Evolutionary conservation across 2,329 filamentous ascomycete genomes (phyloP).

Genomic region (Drechslerella coelobrocha): DNA sequence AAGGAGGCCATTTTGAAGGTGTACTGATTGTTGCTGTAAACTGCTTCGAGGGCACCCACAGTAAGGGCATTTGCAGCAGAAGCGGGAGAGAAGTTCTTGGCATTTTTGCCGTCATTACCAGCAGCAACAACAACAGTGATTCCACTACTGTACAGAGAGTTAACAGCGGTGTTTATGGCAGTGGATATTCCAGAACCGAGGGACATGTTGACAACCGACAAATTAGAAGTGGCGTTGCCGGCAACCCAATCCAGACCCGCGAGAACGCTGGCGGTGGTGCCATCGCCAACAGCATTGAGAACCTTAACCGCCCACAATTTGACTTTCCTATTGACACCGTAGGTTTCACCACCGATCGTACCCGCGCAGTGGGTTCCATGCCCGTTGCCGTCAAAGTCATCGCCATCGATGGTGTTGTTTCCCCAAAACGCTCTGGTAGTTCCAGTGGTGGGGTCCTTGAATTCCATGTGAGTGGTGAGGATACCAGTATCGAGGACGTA

Average conservation of each 20-base stretch:
- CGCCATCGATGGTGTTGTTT: constrained; percentile 43
- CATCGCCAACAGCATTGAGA: constrained; percentile 56
- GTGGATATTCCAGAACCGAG: constrained; percentile 56
- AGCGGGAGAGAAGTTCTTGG: constrained; percentile 56
- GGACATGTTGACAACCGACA: constrained; percentile 56
- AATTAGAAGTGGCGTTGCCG: constrained; percentile 48
- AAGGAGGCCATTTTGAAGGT: constrained; percentile 55
- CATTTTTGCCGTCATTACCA: constrained; percentile 53
- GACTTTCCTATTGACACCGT: constrained; percentile 62
- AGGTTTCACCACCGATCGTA: constrained; percentile 55
- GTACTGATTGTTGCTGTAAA: constrained; percentile 57
- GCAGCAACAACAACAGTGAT: constrained; percentile 59
- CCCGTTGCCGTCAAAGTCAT: constrained; percentile 61
- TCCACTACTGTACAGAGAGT: constrained; percentile 57
- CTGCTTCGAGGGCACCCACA: constrained; percentile 58
- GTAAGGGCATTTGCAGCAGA: constrained; percentile 58
- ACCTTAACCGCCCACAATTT: constrained; percentile 62
- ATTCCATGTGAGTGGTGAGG: constrained; percentile 43
- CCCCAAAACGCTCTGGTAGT: constrained; percentile 52
- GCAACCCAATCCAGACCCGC: constrained; percentile 54
- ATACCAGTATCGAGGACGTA: constrained; percentile 63
- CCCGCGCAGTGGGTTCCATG: constrained; percentile 54
- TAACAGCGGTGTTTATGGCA: constrained; percentile 58
- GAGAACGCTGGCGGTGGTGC: constrained; percentile 57
- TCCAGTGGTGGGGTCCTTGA: constrained; percentile 52